These are phyloP conservation scores for Amphirosellinia nigrospora DNA, from an alignment of 495 filamentous ascomycete species.

Conservation along the genomic window DNA sequence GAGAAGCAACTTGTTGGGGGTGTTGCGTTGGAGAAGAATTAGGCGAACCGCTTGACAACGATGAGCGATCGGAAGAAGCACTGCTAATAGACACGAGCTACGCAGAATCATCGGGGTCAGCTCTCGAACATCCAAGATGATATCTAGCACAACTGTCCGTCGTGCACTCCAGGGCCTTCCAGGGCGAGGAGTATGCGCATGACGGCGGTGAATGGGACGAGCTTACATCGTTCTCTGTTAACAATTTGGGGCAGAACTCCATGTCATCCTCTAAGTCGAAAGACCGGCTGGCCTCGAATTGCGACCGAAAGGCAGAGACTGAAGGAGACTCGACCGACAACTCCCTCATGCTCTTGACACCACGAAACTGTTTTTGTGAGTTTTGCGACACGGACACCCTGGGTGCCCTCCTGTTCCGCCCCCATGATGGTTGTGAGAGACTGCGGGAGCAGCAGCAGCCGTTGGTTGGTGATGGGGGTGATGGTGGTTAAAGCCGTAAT, in stretches of 20 bases:
- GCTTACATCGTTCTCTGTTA: slow-evolving; percentile 97
- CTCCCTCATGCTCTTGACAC: slow-evolving; percentile 86
- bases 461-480: slow-evolving; percentile 67
- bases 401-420: slow-evolving; percentile 85
- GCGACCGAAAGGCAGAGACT: slow-evolving; percentile 75
- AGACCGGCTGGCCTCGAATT: slow-evolving; percentile 89
- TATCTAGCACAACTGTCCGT: not conserved
- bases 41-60: slow-evolving; percentile 91
- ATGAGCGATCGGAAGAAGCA: slow-evolving; percentile 92
- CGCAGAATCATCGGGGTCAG: slow-evolving; percentile 31
- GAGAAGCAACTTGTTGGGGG: slow-evolving; percentile 73
- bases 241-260: slow-evolving; percentile 91
- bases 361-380: slow-evolving; percentile 83
- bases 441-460: slow-evolving; percentile 53
- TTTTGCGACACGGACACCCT: slow-evolving; percentile 76
- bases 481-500: slow-evolving; percentile 71
- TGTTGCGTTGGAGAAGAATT: slow-evolving; percentile 80
- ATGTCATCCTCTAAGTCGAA: slow-evolving; percentile 98
- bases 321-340: slow-evolving; percentile 73
- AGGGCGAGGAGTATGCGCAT: slow-evolving; percentile 5
- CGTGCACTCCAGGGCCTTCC: not conserved
- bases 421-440: slow-evolving; percentile 79
- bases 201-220: slow-evolving; percentile 18
- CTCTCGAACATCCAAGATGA: slow-evolving; percentile 1
- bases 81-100: slow-evolving; percentile 85